Percentiles rank a stretch among this genome's conserved stretches.
These are phyloP conservation scores for Aspergillus sclerotialis DNA, from an alignment of 2,329 filamentous ascomycete genomes.

Conservation along the genomic window DNA sequence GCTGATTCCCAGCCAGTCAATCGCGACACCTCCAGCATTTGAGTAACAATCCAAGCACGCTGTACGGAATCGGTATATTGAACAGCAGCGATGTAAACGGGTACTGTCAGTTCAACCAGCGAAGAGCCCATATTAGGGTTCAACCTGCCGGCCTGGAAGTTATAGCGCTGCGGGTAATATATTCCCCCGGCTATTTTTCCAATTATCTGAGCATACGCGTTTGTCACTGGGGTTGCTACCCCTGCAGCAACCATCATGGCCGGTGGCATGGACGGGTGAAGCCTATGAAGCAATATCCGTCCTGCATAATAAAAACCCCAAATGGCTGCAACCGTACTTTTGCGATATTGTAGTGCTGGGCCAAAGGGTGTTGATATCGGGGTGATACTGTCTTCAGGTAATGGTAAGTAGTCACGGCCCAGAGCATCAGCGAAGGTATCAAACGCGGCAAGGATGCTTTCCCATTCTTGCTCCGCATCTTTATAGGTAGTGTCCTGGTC, in stretches of 20 bases:
- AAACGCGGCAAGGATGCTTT: conserved; percentile 39
- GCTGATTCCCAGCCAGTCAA: conserved; percentile 85
- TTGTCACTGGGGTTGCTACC: conserved; percentile 66
- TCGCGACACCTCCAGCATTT: conserved; percentile 66
- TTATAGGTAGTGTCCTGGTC: conserved; percentile 59
- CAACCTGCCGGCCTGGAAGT: conserved; percentile 44
- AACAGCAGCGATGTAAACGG: conserved; percentile 79
- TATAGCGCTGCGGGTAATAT: conserved; percentile 36
- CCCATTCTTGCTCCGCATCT: conserved; percentile 73
- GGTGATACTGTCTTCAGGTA: conserved; percentile 61
- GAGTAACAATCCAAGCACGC: conserved; percentile 68
- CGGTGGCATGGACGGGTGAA: conserved; percentile 85
- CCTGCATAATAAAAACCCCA: conserved; percentile 86
- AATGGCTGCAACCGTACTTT: conserved; percentile 77
- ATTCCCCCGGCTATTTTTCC: conserved; percentile 74
- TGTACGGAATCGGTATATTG: conserved; percentile 67
- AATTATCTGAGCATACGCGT: conserved; percentile 63
- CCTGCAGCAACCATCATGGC: conserved; percentile 81
- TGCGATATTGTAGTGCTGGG: conserved; percentile 70
- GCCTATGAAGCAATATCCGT: conserved; percentile 71
- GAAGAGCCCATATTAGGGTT: conserved; percentile 74
- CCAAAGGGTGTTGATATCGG: conserved; percentile 70
- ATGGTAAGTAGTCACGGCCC: conserved; percentile 67
- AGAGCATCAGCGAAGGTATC: conserved; percentile 50
- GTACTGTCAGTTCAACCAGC: conserved; percentile 73